Evolutionary conservation across 2,329 filamentous ascomycete species (phyloP), one percentile per base, ranked within the genome.

Genomic region (Ceratocystis lukuohia): DNA sequence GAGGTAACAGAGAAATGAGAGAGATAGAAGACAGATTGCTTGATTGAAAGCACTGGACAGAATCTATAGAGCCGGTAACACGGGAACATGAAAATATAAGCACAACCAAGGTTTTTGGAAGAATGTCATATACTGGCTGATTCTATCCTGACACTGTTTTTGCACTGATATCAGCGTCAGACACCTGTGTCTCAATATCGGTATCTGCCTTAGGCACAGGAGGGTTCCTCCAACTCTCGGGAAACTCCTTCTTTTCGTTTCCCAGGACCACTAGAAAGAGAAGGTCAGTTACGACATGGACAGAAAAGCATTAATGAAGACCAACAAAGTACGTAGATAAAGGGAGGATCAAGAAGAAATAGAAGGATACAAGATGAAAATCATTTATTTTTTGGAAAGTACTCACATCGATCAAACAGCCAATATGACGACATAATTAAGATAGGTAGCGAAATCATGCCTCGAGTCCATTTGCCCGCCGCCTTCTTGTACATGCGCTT

Each of bases 401-500:
- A 65, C 64, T 61, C 45, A 65, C 64, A 62, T 2, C 64, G 56
- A 25, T 65, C 64, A 53, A 50, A 65, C 56, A 65, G 64, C 66
- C 59, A 68, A 45, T 68, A 65, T 41, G 63, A 68, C 20, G 63
- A 65, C n/a, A 65, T 50, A 7, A 68, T 64, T 20, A 64, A 57
- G 30, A 68, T 65, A 1, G 66, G 66, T 44, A 62, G 30, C 41
- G 66, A 64, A 44, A 68, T 61, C 44, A 65, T 65, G 12, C 64
- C 61, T 20, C 66, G 63, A 41, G 65, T 68, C 66, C 66, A 68
- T 30, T 61, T 53, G 17, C 66, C 64, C 37, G 63, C 61, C 12
- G 64, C 66, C 25, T 65, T 61, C 20, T 64, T 68, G 53, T 68
- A 68, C 57, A 68, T 65, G 37, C 61, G 61, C 50, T 68, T 65